phyloP scores from a whole-genome alignment of 1,284 basidiomycete genomes.

The Fistulinella cinereoalba region DNA sequence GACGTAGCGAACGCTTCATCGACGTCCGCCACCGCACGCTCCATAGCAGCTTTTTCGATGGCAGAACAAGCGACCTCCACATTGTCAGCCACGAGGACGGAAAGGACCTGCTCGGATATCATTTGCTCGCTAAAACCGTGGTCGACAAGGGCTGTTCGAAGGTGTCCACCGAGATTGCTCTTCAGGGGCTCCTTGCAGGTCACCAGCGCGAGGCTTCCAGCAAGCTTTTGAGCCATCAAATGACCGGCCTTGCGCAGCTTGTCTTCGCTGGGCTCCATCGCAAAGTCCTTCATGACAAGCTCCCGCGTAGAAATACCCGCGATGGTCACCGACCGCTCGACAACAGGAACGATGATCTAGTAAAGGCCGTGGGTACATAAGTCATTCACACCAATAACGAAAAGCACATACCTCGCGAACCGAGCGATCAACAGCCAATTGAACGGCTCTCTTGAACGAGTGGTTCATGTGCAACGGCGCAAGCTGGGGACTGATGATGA shows the following conservation, averaged over 20 bases:
- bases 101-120: conserved; percentile 68
- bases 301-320: conserved; percentile 97
- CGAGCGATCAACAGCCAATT: conserved; percentile 90
- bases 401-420: conserved; percentile 76
- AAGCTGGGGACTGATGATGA: conserved; percentile 78
- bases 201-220: conserved; percentile 93
- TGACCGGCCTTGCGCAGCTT: conserved; percentile 92
- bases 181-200: conserved; percentile 98
- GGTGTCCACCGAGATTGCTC: conserved; percentile 88
- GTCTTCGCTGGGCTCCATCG: conserved; percentile 89
- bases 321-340: conserved; percentile 98
- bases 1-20: conserved; percentile 86
- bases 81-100: conserved; percentile 89
- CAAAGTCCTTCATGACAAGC: conserved; percentile 95
- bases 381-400: neutral
- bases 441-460: conserved; percentile 88
- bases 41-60: conserved; percentile 98
- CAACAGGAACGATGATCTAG: conserved; percentile 94
- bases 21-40: conserved; percentile 92
- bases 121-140: conserved; percentile 86
- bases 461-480: conserved; percentile 75
- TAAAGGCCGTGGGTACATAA: neutral
- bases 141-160: conserved; percentile 77
- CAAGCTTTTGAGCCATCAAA: conserved; percentile 95
- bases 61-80: conserved; percentile 92